Base-by-base conservation (phyloP, 257 asterid species). In the Rehmannia glutinosa region DNA sequence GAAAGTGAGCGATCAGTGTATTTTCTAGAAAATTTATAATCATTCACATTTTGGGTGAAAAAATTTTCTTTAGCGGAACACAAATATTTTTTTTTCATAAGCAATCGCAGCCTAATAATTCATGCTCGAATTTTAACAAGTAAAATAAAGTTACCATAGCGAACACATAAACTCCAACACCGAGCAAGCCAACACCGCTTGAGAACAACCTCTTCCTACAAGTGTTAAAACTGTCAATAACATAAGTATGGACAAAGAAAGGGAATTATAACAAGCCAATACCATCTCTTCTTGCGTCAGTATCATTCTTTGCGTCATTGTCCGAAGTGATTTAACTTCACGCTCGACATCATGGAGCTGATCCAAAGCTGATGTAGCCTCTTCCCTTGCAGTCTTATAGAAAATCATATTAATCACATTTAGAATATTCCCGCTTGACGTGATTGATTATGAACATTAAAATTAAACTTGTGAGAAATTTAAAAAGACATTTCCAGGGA, bases 171-270 rank as follows among this genome's bases (percentile, higher is more conserved):
- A 69, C 81, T 78, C 99, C 99, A 93, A 80, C 78, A 82, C 11
- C 91, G 86, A 68, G 99, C 91, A 68, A 93, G 96, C 99, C 97
- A 90, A 69, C 89, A 88, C 84, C 96, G 83, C 88, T 90, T 93
- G 69, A 93, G 89, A 74, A 84, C 84, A 62, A 93, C 89, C 83
- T 88, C 99, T 78, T 93, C 99, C 97, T 90, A 73, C n/a, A 73
- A 77, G 77, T 66, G 65, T 65, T 55, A 78, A 30, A 71, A 76
- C 81, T 75, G 77, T 73, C 70, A 83, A 78, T 83, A 69, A 80
- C 73, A 46, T 73, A 79, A 78, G 79, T 68, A 59, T 51, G 70
- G 42, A 74, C 67, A 70, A 59, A 53, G 70, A 72, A 53, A 52
- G 23, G 41, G 50, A 64, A 59, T 33, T 8, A 24, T 25, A 62